Conservation (phyloP, 331 rosid species). For the Rhamnella rubrinervis region DNA sequence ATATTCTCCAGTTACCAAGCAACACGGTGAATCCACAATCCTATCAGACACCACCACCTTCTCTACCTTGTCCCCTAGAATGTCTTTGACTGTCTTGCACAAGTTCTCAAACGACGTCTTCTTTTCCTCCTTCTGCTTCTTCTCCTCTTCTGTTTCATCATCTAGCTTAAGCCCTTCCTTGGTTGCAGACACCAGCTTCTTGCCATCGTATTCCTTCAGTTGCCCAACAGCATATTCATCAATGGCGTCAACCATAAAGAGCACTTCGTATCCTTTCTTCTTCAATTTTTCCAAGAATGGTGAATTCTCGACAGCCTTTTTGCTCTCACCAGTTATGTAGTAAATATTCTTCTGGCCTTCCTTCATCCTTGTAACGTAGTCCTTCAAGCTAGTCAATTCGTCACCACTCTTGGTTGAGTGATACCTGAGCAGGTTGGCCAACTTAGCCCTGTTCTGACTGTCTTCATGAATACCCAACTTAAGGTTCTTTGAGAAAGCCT, state of each 20-base stretch:
- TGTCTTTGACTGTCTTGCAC: slow-evolving; percentile 28
- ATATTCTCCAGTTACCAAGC: slow-evolving; percentile 27
- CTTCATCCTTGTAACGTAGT: slow-evolving; percentile 32
- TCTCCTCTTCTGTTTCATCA: slow-evolving; percentile 24
- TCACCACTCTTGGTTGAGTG: slow-evolving; percentile 31
- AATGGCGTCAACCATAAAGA: slow-evolving; percentile 29
- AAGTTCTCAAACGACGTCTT: slow-evolving; percentile 26
- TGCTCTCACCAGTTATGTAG: slow-evolving; percentile 27
- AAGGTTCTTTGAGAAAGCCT: slow-evolving; percentile 28
- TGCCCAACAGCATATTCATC: slow-evolving; percentile 29
- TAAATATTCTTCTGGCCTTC: slow-evolving; percentile 26
- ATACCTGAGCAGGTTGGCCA: slow-evolving; percentile 29
- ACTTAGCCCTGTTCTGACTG: slow-evolving; percentile 18
- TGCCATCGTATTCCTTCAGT: slow-evolving; percentile 36
- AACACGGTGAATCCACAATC: slow-evolving; percentile 29
- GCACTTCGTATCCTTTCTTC: slow-evolving; percentile 24
- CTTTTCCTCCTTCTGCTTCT: slow-evolving; percentile 20
- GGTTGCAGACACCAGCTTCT: slow-evolving; percentile 20
- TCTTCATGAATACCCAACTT: slow-evolving; percentile 34
- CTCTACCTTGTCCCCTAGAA: slow-evolving; percentile 32
- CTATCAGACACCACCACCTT: slow-evolving; percentile 28
- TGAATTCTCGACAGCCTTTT: slow-evolving; percentile 22
- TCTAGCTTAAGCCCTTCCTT: slow-evolving; percentile 32
- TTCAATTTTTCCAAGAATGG: slow-evolving; percentile 27
- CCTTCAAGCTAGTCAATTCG: slow-evolving; percentile 32